Conservation (phyloP, 2,329 filamentous ascomycete species). For the Nannizziopsis barbatae region DNA sequence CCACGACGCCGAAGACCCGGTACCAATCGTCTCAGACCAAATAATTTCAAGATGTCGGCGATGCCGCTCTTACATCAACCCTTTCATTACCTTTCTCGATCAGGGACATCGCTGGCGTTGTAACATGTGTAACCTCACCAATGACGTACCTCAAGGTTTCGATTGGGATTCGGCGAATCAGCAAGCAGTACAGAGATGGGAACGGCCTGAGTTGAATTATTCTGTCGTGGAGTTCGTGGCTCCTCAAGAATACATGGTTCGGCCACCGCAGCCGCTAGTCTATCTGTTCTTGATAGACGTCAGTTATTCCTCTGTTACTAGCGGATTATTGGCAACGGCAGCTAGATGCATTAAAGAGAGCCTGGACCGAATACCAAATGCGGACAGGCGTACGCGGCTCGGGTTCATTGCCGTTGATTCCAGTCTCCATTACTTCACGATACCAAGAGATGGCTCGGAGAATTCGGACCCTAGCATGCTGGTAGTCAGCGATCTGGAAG, state of each 20-base stretch:
- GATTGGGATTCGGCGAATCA: slow-evolving; percentile 93
- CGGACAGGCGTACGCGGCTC: slow-evolving; percentile 78
- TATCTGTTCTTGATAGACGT: slow-evolving; percentile 95
- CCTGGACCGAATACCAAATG: slow-evolving; percentile 94
- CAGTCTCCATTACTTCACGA: slow-evolving; percentile 88
- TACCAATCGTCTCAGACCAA: slow-evolving; percentile 90
- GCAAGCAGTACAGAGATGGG: slow-evolving; percentile 84
- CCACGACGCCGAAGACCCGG: slow-evolving; percentile 80
- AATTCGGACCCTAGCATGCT: slow-evolving; percentile 79
- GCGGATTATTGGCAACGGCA: slow-evolving; percentile 79
- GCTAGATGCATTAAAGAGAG: slow-evolving; percentile 91
- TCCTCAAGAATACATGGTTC: slow-evolving; percentile 98
- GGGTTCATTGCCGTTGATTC: slow-evolving; percentile 95
- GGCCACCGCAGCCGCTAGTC: slow-evolving; percentile 86
- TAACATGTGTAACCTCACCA: slow-evolving; percentile 99
- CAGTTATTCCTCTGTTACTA: slow-evolving; percentile 80
- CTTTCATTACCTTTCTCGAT: slow-evolving; percentile 90
- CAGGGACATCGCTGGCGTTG: slow-evolving; percentile 97
- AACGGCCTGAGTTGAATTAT: slow-evolving; percentile 84
- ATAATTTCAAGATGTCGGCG: slow-evolving; percentile 93
- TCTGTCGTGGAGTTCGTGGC: slow-evolving; percentile 96
- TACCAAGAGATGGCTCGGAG: slow-evolving; percentile 79
- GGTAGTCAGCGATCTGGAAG: slow-evolving; percentile 87
- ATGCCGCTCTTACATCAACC: slow-evolving; percentile 95
- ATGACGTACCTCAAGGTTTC: slow-evolving; percentile 97